Evolutionary conservation across 2,329 filamentous ascomycete genomes (phyloP).

Genomic region (Cryphonectria nitschkei): DNA sequence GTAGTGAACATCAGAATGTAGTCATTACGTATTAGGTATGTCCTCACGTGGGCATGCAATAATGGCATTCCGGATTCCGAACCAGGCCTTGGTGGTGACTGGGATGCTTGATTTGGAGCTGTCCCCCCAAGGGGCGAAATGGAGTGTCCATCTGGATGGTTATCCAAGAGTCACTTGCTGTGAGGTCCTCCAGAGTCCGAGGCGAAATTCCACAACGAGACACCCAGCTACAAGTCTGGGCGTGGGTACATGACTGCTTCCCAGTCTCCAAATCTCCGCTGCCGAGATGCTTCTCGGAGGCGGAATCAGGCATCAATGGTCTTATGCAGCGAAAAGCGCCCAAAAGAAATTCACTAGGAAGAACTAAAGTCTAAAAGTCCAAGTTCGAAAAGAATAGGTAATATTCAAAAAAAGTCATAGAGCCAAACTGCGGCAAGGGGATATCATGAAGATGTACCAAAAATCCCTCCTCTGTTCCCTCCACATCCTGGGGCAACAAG

Average conservation of each 20-base stretch:
- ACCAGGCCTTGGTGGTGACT: not conserved
- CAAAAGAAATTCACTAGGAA: not conserved
- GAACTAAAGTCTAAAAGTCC: not conserved
- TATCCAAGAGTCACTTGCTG: too few relatives aligned
- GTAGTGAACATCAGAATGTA: too few relatives aligned
- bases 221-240: not conserved
- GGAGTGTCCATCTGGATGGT: too few relatives aligned
- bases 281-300: not conserved
- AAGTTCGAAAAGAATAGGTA: conserved; percentile 1
- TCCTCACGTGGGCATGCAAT: not conserved
- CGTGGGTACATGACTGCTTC: not conserved
- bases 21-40: too few relatives aligned
- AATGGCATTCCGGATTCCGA: not conserved
- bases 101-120: not conserved
- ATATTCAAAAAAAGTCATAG: conserved; percentile 14
- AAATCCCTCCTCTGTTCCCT: not conserved
- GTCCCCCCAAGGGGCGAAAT: not conserved
- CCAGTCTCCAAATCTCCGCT: not conserved
- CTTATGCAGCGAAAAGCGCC: not conserved
- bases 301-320: not conserved
- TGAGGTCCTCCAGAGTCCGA: not conserved
- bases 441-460: conserved; percentile 26
- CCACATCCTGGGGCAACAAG: not conserved
- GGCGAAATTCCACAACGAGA: not conserved
- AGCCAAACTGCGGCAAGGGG: conserved; percentile 27